Evolutionary conservation across 2,329 filamentous ascomycete genomes (phyloP), one percentile per base, ranked within the genome.

Genomic region (Tolypocladium album): DNA sequence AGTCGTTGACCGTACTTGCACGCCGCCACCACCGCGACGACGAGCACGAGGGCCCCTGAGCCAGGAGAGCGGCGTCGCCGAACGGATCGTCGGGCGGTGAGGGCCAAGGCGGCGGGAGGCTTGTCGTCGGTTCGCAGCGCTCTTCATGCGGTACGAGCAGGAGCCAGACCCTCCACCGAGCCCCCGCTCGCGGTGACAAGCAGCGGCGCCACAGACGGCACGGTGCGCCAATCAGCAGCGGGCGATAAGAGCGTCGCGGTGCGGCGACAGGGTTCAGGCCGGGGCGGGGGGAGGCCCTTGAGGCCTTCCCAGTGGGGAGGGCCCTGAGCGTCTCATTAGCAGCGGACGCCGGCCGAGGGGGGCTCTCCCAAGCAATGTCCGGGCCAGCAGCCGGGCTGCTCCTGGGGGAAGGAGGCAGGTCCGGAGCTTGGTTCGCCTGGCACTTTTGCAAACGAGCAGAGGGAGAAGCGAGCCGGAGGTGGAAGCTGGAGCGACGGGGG

Each of bases 231-330:
- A 60, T 60, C 59, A 60, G n/a, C 38, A 13, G 42, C 17, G 4
- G 15, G 43, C 59, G 59, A 60, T 60, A 61, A 61, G 53, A 53
- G 39, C 38, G 39, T 17, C n/a, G 40, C 11, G 55, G 20, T 31
- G 55, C 27, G 24, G 55, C 45, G 55, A 39, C 36, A 36, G 55
- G 39, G 39, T 27, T 11, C 22, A 13, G 12, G 36, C 11, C 7
- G 55, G 55, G 39, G 22, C 22, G 38, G 38, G 34, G 40, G 6
- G 4, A 5, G 50, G n/a, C 40, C 27, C 9, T 22, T 11, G 20
- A 5, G 50, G n/a, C 40, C 27, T 11, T 22, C 4, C 7, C 8
- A 22, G 43, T 45, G 43, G 43, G 24, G 43, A 24, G 13, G 42
- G n/a, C 42, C 42, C n/a, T 22, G 42, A 22, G 42, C 11, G 47